Percentiles rank a stretch among this genome's conserved stretches.
These are phyloP conservation scores for Cordyceps fumosorosea DNA, from an alignment of 2,329 filamentous ascomycete genomes.

Conservation along the genomic window DNA sequence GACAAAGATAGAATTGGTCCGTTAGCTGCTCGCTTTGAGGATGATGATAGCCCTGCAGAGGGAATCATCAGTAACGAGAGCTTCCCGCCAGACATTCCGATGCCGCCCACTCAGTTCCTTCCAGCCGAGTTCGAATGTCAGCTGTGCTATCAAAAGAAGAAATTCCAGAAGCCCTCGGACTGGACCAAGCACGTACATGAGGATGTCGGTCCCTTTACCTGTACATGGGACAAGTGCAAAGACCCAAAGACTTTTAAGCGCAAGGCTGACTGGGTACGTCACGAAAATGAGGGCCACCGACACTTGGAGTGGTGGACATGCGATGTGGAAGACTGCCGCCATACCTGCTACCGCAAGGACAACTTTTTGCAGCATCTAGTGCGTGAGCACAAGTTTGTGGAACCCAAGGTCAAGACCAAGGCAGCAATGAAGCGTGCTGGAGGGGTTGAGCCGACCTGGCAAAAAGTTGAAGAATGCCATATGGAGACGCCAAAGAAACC, in stretches of 20 bases:
- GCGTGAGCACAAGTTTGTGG: constrained; percentile 78
- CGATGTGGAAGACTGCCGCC: constrained; percentile 70
- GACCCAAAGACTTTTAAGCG: constrained; percentile 91
- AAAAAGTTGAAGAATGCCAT: constrained; percentile 71
- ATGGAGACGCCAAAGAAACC: constrained; percentile 59
- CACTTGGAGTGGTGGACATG: constrained; percentile 91
- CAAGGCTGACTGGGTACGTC: constrained; percentile 92
- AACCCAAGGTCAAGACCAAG: constrained; percentile 75
- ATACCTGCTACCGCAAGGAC: constrained; percentile 79
- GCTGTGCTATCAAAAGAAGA: constrained; percentile 78
- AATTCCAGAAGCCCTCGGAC: constrained; percentile 84
- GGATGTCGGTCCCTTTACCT: constrained; percentile 88
- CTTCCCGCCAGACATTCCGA: constrained; percentile 74
- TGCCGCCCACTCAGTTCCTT: constrained; percentile 68
- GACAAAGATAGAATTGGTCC: constrained; percentile 54
- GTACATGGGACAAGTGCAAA: constrained; percentile 75
- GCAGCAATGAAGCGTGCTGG: constrained; percentile 55
- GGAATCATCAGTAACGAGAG: constrained; percentile 63
- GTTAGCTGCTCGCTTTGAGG: constrained; percentile 41
- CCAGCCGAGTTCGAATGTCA: constrained; percentile 88
- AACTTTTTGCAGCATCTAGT: constrained; percentile 92
- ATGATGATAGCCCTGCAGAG: constrained; percentile 61
- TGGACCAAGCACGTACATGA: constrained; percentile 97
- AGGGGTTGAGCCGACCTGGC: constrained; percentile 61
- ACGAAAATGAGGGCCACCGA: constrained; percentile 86